Conservation (phyloP, 257 asterid species). For the Perilla frutescens region DNA sequence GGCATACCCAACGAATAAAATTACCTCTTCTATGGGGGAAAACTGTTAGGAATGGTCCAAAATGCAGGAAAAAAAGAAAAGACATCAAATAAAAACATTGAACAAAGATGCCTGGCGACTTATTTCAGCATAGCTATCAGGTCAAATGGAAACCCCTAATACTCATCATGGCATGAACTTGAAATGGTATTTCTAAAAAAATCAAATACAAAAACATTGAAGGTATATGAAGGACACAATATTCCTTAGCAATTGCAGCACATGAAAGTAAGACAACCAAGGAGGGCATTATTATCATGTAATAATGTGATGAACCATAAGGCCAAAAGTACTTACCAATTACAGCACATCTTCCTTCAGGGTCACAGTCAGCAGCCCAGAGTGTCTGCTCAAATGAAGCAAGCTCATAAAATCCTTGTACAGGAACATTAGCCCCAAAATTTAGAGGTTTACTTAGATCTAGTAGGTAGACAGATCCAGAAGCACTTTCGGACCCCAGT, state of each 20-base stretch:
- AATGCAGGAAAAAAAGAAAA: not conserved
- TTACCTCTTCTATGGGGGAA: constrained; percentile 13
- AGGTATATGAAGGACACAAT: not conserved
- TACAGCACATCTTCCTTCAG: constrained; percentile 60
- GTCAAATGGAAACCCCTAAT: not conserved
- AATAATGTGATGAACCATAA: constrained; percentile 23
- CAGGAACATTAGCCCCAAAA: constrained; percentile 39
- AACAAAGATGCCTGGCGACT: constrained; percentile 23
- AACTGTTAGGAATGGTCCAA: not conserved
- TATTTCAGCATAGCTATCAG: constrained; percentile 20
- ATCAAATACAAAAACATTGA: constrained; percentile 5
- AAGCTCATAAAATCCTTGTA: constrained; percentile 44
- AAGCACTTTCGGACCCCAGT: constrained; percentile 71
- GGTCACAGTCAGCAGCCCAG: constrained; percentile 80
- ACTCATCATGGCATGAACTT: not conserved
- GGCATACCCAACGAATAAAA: constrained; percentile 21
- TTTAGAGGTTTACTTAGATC: constrained; percentile 65
- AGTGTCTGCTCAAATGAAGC: constrained; percentile 63
- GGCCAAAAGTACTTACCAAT: constrained; percentile 62
- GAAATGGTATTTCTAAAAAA: constrained; percentile 2
- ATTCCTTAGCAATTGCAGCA: constrained; percentile 25
- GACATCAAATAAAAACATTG: constrained; percentile 2
- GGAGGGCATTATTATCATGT: not conserved
- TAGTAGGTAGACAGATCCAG: constrained; percentile 73
- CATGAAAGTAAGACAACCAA: constrained; percentile 6